Base-by-base conservation (phyloP, 75 land plant genomes). In the Cryptomeria japonica region DNA sequence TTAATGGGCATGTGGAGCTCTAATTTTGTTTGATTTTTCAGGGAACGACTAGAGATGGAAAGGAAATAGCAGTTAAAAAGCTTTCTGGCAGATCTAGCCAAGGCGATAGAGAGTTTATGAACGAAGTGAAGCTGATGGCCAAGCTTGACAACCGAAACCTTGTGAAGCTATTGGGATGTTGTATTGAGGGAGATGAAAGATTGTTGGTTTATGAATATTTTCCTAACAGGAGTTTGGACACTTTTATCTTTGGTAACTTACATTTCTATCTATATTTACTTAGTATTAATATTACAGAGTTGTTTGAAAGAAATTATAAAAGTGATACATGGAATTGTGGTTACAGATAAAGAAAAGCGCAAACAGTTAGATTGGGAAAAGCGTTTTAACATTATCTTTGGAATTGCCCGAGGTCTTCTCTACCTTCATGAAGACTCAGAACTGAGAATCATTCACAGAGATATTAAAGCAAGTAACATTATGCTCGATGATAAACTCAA, bases 401-500 rank as follows among this genome's bases (percentile, higher is more conserved):
- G 93, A 49, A 88, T 88, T 25, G 90, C 92, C 46, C 79, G 86
- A 75, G 90, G 93, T 6, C 87, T 90, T 53, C 89, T 83, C 7
- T 90, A 92, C 53, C 42, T 92, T 25, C 93, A 92, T 68, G 89
- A 88, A n/a, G 38, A 88, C 32, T 92, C 89, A 44, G 90, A 86
- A 28, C 32, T 80, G 46, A 76, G 86, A 25, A 91, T 90, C 19
- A 87, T 92, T 37, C 93, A 92, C 72, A 80, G 93, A 38, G 93
- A 92, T 87, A 92, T 92, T 55, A 92, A 92, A 87, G 86, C 92
- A 13, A 75, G 83, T 58, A 92, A 92, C 32, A 91, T 92, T 56
- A 79, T 92, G 5, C 86, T 92, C 31, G 92, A 86, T 37, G 76
- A 83, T 0, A 86, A 92, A 19, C 87, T 88, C 61, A 83, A 88